Evolutionary conservation across 1,139 yeast genomes (phyloP).

Genomic region (Scheffersomyces titani): DNA sequence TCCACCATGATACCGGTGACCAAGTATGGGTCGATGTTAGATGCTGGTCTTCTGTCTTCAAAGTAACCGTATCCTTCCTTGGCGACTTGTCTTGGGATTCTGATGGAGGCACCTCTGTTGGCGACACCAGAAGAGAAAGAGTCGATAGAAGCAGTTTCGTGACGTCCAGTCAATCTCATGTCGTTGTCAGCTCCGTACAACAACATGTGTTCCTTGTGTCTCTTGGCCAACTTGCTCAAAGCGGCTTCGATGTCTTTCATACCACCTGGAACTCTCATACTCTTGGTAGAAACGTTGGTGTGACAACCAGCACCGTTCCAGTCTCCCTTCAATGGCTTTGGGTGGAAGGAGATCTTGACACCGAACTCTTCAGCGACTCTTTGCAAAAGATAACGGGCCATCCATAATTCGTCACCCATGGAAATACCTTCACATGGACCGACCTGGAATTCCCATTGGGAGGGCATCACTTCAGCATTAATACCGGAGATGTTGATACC

Average conservation of each 20-base stretch:
- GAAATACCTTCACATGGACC: slow-evolving; percentile 95
- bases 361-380: slow-evolving; percentile 99
- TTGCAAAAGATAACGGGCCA: slow-evolving; percentile 88
- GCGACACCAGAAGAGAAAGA: slow-evolving; percentile 96
- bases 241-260: slow-evolving; percentile 93
- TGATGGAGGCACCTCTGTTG: slow-evolving; percentile 98
- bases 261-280: slow-evolving; percentile 94
- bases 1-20: slow-evolving; percentile 98
- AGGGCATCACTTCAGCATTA: slow-evolving; percentile 99
- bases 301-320: slow-evolving; percentile 99
- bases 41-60: slow-evolving; percentile 99
- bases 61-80: slow-evolving; percentile 98
- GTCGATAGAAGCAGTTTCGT: slow-evolving; percentile 95
- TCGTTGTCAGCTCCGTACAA: slow-evolving; percentile 96
- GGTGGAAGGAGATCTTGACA: slow-evolving; percentile 97
- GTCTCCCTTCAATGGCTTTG: slow-evolving; percentile 97
- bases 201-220: slow-evolving; percentile 95
- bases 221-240: slow-evolving; percentile 87
- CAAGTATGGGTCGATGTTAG: slow-evolving; percentile 97
- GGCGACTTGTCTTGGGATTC: slow-evolving; percentile 98
- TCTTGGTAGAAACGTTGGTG: slow-evolving; percentile 92
- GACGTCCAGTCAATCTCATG: slow-evolving; percentile 94
- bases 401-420: slow-evolving; percentile 98
- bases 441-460: slow-evolving; percentile 99
- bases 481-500: slow-evolving; percentile 92